A percentile compares a stretch with the other conserved stretches of the same genome.
Evolutionary conservation across 352 stramenopile genomes (phyloP).

Genomic region (Phytopythium montanum): DNA sequence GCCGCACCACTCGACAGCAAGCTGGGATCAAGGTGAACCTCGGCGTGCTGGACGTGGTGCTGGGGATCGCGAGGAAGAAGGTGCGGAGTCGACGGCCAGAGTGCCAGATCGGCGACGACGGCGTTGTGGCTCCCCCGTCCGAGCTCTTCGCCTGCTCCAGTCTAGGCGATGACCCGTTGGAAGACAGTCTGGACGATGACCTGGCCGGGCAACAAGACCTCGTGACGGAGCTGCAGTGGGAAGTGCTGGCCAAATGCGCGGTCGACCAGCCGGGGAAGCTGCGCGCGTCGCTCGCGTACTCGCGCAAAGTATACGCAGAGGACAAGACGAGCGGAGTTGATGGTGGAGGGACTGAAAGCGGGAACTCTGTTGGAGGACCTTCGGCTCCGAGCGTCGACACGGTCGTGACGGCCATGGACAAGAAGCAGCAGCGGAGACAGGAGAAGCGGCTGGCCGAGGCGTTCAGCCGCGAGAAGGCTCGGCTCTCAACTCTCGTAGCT

Average conservation of each 20-base stretch:
- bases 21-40: constrained; percentile 33
- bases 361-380: neutral
- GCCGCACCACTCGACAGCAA: neutral
- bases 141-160: neutral
- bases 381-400: constrained; percentile 23
- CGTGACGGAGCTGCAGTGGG: constrained; percentile 76
- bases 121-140: neutral
- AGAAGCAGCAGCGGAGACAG: constrained; percentile 33
- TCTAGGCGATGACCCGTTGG: constrained; percentile 27
- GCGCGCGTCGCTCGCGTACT: constrained; percentile 50
- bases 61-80: constrained; percentile 52
- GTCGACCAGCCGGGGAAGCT: constrained; percentile 43
- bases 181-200: constrained; percentile 58
- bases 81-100: constrained; percentile 40
- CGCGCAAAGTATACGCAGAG: constrained; percentile 42
- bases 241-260: constrained; percentile 49
- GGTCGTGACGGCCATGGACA: constrained; percentile 46
- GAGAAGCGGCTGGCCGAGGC: constrained; percentile 35
- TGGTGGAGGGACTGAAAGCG: constrained; percentile 5
- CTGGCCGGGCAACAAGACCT: constrained; percentile 34
- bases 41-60: constrained; percentile 53
- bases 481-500: constrained; percentile 39
- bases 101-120: neutral
- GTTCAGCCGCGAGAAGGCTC: constrained; percentile 58
- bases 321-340: constrained; percentile 19